A percentile compares a stretch with the other conserved stretches of the same genome.
Conservation (phyloP, 169 alveolate genomes). For the Plasmodium coatneyi region DNA sequence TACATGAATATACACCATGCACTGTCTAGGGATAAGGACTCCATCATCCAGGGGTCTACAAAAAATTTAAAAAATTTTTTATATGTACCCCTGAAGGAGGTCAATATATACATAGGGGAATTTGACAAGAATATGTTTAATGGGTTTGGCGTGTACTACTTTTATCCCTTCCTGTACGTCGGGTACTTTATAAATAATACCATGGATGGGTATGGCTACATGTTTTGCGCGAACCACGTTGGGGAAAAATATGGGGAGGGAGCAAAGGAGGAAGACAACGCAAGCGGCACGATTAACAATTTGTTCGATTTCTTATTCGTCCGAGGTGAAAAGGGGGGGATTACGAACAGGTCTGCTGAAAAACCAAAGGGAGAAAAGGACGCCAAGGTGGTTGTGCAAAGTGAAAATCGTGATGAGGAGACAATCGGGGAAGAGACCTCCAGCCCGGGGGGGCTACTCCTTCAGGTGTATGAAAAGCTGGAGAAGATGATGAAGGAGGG, state of each 20-base stretch:
- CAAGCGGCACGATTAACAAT: background rate
- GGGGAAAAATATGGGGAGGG: background rate
- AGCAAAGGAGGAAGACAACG: background rate
- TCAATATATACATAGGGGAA: conserved; percentile 55
- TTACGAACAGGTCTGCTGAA: background rate
- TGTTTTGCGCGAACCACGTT: conserved; percentile 15
- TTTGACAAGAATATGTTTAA: conserved; percentile 48
- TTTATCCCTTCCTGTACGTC: conserved; percentile 50
- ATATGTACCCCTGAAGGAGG: conserved; percentile 55
- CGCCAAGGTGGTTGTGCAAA: background rate
- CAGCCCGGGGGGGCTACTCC: background rate
- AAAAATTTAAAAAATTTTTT: conserved; percentile 21
- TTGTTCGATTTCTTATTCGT: conserved; percentile 8
- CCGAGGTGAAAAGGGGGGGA: background rate
- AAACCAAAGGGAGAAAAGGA: background rate
- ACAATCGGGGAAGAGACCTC: background rate
- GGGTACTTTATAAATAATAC: conserved; percentile 53
- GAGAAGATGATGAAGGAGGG: conserved; percentile 23
- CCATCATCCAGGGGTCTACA: background rate
- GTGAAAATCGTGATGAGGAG: background rate
- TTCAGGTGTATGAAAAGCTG: conserved; percentile 4
- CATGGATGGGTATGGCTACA: conserved; percentile 56
- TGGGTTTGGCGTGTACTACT: conserved; percentile 36
- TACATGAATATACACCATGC: conserved; percentile 47
- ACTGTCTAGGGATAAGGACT: background rate